Evolutionary conservation across 2,329 filamentous ascomycete species (phyloP), one percentile per base, ranked within the genome.

Genomic region (Meredithiella fracta): DNA sequence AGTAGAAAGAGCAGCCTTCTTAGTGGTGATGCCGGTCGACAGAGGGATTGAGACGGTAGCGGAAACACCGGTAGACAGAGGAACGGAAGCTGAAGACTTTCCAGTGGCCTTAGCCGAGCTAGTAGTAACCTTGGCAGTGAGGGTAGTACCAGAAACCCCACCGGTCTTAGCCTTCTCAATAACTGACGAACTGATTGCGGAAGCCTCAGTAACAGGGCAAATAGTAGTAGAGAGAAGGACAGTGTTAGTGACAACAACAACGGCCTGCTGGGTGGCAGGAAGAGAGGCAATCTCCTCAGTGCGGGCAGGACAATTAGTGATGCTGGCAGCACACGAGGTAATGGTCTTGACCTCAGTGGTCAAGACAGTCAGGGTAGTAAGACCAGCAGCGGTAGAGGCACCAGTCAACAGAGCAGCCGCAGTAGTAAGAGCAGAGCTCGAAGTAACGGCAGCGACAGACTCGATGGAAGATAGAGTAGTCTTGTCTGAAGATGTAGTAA

Each of bases 311-410:
- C 78, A 81, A 76, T 79, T 68, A 66, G 76, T 78, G 64, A 78
- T 71, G 56, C 72, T 75, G 56, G 77, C 69, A 60, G 70, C 74
- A 65, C 77, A 80, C 57, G 74, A 78, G 62, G 72, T 79, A 67
- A 80, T 70, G 65, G 77, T 80, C 60, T 74, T 68, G 61, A 77
- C 67, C 64, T 76, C 68, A 59, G 76, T 79, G 64, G 71, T 68
- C 70, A 73, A 71, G 68, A 79, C 70, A 61, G 76, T 71, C 58
- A 71, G 60, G 44, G 71, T 72, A 54, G 70, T 72, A 60, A 64
- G 57, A 56, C 57, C 57, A 58, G 59, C 52, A 52, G 60, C 57
- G 56, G 60, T 61, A 52, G 62, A 58, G 55, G 53, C 29, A 23
- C 40, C 26, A 15, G 54, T 23, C 15, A 47, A 44, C 31, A 40